These are phyloP conservation scores for Dactylellina drechsleri DNA, from an alignment of 2,329 filamentous ascomycete genomes.

Conservation along the genomic window DNA sequence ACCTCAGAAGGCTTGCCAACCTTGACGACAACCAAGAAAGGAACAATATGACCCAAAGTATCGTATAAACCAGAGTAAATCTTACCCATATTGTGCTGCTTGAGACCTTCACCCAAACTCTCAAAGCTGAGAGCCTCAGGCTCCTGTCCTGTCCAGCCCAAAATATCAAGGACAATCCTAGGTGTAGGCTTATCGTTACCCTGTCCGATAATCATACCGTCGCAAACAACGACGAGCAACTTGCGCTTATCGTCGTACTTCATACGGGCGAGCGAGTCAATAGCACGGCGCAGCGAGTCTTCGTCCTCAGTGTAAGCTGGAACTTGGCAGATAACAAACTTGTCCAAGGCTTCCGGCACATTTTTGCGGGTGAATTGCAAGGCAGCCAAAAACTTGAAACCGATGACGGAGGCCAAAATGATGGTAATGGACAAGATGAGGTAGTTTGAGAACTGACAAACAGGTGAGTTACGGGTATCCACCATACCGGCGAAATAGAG, in stretches of 20 bases:
- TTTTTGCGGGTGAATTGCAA: conserved; percentile 93
- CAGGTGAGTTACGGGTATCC: conserved; percentile 86
- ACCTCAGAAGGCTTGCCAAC: conserved; percentile 86
- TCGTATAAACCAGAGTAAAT: conserved; percentile 98
- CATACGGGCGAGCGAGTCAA: conserved; percentile 95
- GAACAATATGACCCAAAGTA: conserved; percentile 96
- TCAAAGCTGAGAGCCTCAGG: conserved; percentile 97
- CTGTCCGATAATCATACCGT: conserved; percentile 99
- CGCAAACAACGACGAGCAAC: conserved; percentile 88
- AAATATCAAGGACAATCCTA: conserved; percentile 93
- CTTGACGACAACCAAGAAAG: conserved; percentile 96
- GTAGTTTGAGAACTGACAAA: conserved; percentile 89
- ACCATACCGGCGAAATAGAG: conserved; percentile 93
- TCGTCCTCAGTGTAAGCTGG: conserved; percentile 98
- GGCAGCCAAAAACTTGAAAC: conserved; percentile 96
- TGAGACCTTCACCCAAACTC: conserved; percentile 91
- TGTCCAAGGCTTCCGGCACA: conserved; percentile 93
- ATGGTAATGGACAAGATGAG: conserved; percentile 86
- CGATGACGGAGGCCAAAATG: conserved; percentile 81
- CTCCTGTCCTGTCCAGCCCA: conserved; percentile 93
- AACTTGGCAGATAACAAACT: conserved; percentile 97
- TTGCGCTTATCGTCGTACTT: conserved; percentile 98
- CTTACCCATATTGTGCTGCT: conserved; percentile 99
- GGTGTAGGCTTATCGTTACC: conserved; percentile 96
- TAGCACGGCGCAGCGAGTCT: conserved; percentile 93